A percentile compares a stretch with the other conserved stretches of the same genome.
Evolutionary conservation across 2,329 filamentous ascomycete genomes (phyloP).

Genomic region (Phialophora macrospora): DNA sequence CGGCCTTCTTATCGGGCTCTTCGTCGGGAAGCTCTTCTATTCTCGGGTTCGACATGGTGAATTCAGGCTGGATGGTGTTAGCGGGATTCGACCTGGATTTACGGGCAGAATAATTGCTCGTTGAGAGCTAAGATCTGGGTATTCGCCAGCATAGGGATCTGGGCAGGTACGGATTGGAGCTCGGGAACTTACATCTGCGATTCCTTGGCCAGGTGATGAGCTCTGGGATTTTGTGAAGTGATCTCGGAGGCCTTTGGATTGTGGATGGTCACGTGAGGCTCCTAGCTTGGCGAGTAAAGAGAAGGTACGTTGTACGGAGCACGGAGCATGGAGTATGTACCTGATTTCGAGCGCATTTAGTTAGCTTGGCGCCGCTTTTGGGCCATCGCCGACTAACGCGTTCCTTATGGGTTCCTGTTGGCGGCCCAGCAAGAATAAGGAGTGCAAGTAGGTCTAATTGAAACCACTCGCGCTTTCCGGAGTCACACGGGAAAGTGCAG

Average conservation of each 20-base stretch:
- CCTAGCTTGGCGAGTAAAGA: background rate
- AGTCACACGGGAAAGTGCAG: no score
- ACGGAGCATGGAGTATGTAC: no score
- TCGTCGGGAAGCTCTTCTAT: slow-evolving; percentile 96
- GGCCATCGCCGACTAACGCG: background rate
- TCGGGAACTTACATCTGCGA: background rate
- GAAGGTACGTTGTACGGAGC: no score
- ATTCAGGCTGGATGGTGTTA: background rate
- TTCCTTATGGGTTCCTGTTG: background rate
- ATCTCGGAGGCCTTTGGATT: background rate
- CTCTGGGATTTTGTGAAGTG: slow-evolving; percentile 1
- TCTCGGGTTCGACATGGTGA: slow-evolving; percentile 91
- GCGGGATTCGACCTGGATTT: background rate
- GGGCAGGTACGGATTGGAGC: background rate
- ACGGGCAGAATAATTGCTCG: background rate
- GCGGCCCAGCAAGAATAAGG: background rate
- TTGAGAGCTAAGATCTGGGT: background rate
- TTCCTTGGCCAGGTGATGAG: background rate
- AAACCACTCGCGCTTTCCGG: no score
- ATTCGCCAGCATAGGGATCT: background rate
- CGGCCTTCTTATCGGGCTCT: slow-evolving; percentile 79
- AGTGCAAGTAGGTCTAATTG: background rate
- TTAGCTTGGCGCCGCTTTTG: background rate
- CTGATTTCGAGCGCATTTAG: background rate
- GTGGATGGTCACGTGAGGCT: background rate